phyloP scores from a whole-genome alignment of 1,139 yeast species.

The Kodamaea derodonti region DNA sequence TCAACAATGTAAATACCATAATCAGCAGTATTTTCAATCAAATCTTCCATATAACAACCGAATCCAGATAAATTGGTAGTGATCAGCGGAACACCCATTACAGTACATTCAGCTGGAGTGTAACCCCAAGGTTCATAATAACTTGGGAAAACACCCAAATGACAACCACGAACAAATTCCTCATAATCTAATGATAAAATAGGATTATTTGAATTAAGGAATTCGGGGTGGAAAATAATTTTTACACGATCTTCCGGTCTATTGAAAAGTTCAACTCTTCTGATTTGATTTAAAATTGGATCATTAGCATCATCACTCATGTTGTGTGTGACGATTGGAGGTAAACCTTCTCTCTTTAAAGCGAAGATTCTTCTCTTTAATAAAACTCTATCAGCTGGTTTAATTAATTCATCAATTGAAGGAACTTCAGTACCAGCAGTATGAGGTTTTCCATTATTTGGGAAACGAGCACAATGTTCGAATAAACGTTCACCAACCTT shows the following conservation, averaged over 20 bases:
- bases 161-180: slow-evolving; percentile 97
- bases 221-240: slow-evolving; percentile 96
- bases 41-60: slow-evolving; percentile 98
- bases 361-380: slow-evolving; percentile 93
- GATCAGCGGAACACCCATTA: slow-evolving; percentile 98
- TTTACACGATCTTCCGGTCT: slow-evolving; percentile 89
- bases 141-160: slow-evolving; percentile 96
- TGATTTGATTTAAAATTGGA: slow-evolving; percentile 87
- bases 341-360: slow-evolving; percentile 79
- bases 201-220: slow-evolving; percentile 91
- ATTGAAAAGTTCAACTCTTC: slow-evolving; percentile 89
- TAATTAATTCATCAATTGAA: slow-evolving; percentile 72
- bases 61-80: slow-evolving; percentile 96
- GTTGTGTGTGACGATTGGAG: slow-evolving; percentile 97
- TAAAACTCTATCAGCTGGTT: slow-evolving; percentile 83
- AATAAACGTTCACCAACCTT: slow-evolving; percentile 84
- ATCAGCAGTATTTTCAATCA: slow-evolving; percentile 90
- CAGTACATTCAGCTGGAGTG: slow-evolving; percentile 99
- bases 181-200: slow-evolving; percentile 91
- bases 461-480: slow-evolving; percentile 85
- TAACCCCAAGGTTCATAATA: slow-evolving; percentile 99
- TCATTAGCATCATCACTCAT: slow-evolving; percentile 91
- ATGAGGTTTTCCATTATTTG: slow-evolving; percentile 53
- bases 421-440: slow-evolving; percentile 55
- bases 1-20: slow-evolving; percentile 97